These are phyloP conservation scores for Peronospora belbahrii DNA, from an alignment of 352 stramenopile genomes.

Conservation along the genomic window DNA sequence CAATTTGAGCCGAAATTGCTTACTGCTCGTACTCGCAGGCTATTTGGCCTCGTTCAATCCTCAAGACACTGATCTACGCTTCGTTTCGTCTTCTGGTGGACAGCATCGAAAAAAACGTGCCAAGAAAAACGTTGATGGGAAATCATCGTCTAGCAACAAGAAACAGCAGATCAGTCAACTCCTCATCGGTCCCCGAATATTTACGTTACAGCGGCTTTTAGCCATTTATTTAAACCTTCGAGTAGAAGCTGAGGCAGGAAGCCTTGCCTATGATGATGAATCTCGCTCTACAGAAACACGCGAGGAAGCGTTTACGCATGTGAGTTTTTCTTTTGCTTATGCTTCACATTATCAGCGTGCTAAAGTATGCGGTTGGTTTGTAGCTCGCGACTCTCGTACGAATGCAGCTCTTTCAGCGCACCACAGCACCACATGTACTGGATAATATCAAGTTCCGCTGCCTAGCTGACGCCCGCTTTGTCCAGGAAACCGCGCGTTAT, in stretches of 20 bases:
- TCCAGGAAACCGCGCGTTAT: slow-evolving; percentile 46
- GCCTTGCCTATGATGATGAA: slow-evolving; percentile 6
- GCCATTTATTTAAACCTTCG: slow-evolving; percentile 75
- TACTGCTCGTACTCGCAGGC: slow-evolving; percentile 62
- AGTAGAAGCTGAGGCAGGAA: slow-evolving; percentile 33
- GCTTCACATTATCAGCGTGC: neutral
- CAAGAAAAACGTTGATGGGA: slow-evolving; percentile 19
- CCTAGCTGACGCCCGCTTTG: slow-evolving; percentile 56
- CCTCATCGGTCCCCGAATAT: slow-evolving; percentile 65
- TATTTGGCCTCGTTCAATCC: slow-evolving; percentile 79
- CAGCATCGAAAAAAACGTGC: slow-evolving; percentile 44
- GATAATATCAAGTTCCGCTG: slow-evolving; percentile 79
- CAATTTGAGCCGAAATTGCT: slow-evolving; percentile 55
- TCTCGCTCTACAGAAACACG: slow-evolving; percentile 32
- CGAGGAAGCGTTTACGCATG: slow-evolving; percentile 73
- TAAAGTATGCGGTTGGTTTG: slow-evolving; percentile 2
- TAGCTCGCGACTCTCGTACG: slow-evolving; percentile 67
- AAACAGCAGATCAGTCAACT: slow-evolving; percentile 50
- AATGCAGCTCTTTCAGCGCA: slow-evolving; percentile 74
- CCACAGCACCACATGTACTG: slow-evolving; percentile 52
- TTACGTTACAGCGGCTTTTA: slow-evolving; percentile 59
- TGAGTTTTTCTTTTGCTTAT: slow-evolving; percentile 21
- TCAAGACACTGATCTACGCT: slow-evolving; percentile 62
- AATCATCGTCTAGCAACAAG: slow-evolving; percentile 16
- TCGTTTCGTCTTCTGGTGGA: slow-evolving; percentile 55